These are phyloP conservation scores for Epichloe elymi DNA, from an alignment of 2,329 filamentous ascomycete genomes.

Conservation along the genomic window DNA sequence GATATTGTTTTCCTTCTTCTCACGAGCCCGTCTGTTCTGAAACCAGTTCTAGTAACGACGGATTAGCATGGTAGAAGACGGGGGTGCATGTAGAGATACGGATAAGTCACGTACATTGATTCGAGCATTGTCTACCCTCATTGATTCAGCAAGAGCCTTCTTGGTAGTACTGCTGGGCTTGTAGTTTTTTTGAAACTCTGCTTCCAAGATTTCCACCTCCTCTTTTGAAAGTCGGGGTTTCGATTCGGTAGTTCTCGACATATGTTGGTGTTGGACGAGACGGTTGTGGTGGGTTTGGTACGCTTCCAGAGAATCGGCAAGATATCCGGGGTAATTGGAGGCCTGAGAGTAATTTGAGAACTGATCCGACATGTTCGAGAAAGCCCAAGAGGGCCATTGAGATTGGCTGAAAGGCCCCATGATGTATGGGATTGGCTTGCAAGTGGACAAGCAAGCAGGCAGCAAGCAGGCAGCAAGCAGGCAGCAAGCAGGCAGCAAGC, in stretches of 20 bases:
- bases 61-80: neutral
- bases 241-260: conserved; percentile 30
- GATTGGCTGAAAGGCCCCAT: conserved; percentile 23
- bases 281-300: conserved; percentile 25
- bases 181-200: conserved; percentile 49
- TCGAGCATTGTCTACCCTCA: conserved; percentile 48
- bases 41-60: conserved; percentile 46
- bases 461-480: neutral
- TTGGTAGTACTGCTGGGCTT: conserved; percentile 51
- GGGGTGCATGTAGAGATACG: neutral
- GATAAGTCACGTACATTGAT: conserved; percentile 39
- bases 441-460: neutral
- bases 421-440: neutral
- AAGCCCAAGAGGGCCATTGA: conserved; percentile 24
- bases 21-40: conserved; percentile 51
- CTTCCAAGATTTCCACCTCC: conserved; percentile 45
- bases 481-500: neutral
- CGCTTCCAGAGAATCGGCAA: conserved; percentile 25
- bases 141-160: conserved; percentile 45
- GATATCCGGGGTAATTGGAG: conserved; percentile 22
- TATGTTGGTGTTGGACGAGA: conserved; percentile 24
- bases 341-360: conserved; percentile 20
- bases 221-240: conserved; percentile 44
- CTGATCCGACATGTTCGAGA: conserved; percentile 15
- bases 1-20: conserved; percentile 49